Percentiles rank a stretch among this genome's conserved stretches.
phyloP scores from a whole-genome alignment of 768 basidiomycete species.

The Macrolepiota albuminosa region DNA sequence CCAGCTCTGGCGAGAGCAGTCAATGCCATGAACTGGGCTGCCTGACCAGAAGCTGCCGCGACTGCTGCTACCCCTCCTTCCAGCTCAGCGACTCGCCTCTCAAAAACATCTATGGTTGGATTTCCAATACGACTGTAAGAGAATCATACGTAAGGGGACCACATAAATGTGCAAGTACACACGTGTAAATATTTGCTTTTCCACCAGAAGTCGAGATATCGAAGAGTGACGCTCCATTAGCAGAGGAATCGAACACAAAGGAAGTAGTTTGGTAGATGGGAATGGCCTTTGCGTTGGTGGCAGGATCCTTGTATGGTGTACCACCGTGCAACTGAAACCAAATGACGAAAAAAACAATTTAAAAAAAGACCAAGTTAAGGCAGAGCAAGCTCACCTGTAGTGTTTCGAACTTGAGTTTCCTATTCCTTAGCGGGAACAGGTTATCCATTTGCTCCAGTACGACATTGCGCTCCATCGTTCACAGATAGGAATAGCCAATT shows the following conservation, averaged over 20 bases:
- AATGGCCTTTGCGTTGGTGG: constrained; percentile 56
- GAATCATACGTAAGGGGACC: neutral
- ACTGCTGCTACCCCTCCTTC: constrained; percentile 62
- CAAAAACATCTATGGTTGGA: constrained; percentile 45
- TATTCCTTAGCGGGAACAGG: constrained; percentile 20
- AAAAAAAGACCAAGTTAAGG: neutral
- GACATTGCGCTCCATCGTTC: constrained; percentile 12
- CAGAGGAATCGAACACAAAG: constrained; percentile 50
- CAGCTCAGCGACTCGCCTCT: constrained; percentile 59
- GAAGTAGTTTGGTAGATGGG: constrained; percentile 58
- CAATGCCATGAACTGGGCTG: constrained; percentile 61
- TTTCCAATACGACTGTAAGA: constrained; percentile 12
- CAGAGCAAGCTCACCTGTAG: constrained; percentile 2
- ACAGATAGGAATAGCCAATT: neutral
- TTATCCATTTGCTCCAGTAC: constrained; percentile 11
- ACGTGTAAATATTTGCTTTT: constrained; percentile 9
- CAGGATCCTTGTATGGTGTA: constrained; percentile 39
- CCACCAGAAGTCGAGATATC: constrained; percentile 6
- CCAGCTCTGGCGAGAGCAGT: constrained; percentile 45
- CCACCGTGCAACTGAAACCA: constrained; percentile 58
- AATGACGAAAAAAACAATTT: neutral
- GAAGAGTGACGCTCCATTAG: constrained; percentile 30
- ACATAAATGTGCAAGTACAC: neutral
- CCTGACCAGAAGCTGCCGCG: constrained; percentile 53
- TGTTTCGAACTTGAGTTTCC: constrained; percentile 54